These are phyloP conservation scores for Blastocladiella emersonii DNA, from an alignment of 371 early-diverging fungal species.

Conservation along the genomic window DNA sequence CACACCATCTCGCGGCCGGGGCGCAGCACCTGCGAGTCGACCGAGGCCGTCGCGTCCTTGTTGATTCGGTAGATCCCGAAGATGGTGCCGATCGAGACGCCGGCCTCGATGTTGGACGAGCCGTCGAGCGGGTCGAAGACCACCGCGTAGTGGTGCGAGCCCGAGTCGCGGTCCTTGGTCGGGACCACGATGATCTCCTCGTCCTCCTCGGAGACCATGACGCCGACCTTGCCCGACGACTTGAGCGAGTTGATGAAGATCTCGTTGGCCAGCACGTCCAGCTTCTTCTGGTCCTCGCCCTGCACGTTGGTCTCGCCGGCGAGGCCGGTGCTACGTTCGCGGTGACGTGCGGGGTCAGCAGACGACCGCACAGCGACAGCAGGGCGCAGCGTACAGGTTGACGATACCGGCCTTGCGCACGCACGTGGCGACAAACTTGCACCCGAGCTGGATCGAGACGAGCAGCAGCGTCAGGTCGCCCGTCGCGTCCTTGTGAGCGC, in stretches of 20 bases:
- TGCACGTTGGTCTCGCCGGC: conserved; percentile 35
- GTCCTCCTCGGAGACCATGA: conserved; percentile 91
- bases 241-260: conserved; percentile 90
- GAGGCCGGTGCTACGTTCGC: conserved; percentile 53
- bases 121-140: conserved; percentile 97
- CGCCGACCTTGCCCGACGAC: conserved; percentile 77
- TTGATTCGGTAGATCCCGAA: conserved; percentile 86
- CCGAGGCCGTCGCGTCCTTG: conserved; percentile 12
- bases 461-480: conserved; percentile 90
- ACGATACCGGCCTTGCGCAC: conserved; percentile 91
- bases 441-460: conserved; percentile 80
- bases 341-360: not conserved
- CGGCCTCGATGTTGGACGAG: conserved; percentile 93
- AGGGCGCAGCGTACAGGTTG: conserved; percentile 59
- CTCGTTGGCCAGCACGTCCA: conserved; percentile 91
- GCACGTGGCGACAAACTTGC: conserved; percentile 92
- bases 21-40: conserved; percentile 59
- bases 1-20: conserved; percentile 85
- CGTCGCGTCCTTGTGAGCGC: conserved; percentile 65
- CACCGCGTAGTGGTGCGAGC: conserved; percentile 63
- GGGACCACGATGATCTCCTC: conserved; percentile 77
- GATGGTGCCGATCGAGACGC: conserved; percentile 95
- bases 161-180: not conserved
- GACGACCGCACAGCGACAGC: conserved; percentile 9
- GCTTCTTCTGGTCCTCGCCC: conserved; percentile 91